Base-by-base conservation (phyloP, 2,329 filamentous ascomycete genomes). In the Lachnum nothofagi region DNA sequence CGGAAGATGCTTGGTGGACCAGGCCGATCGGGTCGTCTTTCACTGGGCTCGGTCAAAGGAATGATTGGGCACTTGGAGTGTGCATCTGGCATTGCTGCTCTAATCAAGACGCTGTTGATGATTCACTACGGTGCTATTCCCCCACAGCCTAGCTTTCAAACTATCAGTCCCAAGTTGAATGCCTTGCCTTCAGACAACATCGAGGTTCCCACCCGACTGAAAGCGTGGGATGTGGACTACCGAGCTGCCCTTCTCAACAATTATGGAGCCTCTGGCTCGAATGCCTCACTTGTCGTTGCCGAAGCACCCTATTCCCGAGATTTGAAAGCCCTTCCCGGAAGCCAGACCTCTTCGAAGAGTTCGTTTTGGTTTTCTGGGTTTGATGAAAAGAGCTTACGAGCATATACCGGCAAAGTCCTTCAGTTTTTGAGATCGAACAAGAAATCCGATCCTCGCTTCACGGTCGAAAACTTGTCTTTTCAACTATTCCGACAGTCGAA, bases 401-500 rank as follows among this genome's bases (percentile, higher is more conserved):
- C 49, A 3, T 60, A 63, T 44, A 31, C 46, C n/a, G 38, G 42
- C 23, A 48, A 52, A 33, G 49, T 61, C 5, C 27, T 38, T 8
- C 14, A 19, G 20, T 48, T 46, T 10, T 17, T 41, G 31, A 41
- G 47, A 39, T 58, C 53, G 35, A 48, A 51, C 52, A 43, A 46
- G 52, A 20, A 56, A 9, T 3, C 2, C 14, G 34, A 20, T 19
- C n/a, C 5, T 37, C 34, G 34, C 34, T 17, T 51, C 7, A 43
- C 27, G 33, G 37, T 66, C 12, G 46, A 58, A 0, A 58, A 68
- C 22, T 1, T 71, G 2, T 56, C 68, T 1, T 70, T 67, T 53
- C 63, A 65, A 24, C 2, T 69, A 1, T 49, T 46, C 20, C 60
- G 60, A 1, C 63, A 68, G 40, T 60, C 56, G 1, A 67, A 69